Conservation (phyloP, 768 basidiomycete genomes). For the Tremella fuciformis region DNA sequence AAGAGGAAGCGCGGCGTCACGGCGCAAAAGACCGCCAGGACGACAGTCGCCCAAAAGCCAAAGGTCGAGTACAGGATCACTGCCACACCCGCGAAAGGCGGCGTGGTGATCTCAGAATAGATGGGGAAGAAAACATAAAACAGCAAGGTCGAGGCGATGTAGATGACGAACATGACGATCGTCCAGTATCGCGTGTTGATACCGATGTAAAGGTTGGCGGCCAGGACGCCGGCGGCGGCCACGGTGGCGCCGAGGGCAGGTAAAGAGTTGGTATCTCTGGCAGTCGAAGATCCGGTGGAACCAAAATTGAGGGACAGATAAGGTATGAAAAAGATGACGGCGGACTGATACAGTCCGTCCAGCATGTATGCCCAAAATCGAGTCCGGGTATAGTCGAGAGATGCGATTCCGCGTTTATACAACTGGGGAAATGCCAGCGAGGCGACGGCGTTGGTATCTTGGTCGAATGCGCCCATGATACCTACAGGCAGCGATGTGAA, state of each 20-base stretch:
- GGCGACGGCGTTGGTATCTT: conserved; percentile 85
- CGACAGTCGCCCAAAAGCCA: conserved; percentile 77
- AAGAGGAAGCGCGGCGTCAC: conserved; percentile 77
- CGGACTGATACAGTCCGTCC: conserved; percentile 91
- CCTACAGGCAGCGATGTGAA: conserved; percentile 94
- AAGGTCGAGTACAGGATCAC: conserved; percentile 70
- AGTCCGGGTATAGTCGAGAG: conserved; percentile 82
- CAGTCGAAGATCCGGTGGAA: conserved; percentile 59
- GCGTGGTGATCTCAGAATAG: conserved; percentile 75
- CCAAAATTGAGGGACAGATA: conserved; percentile 61
- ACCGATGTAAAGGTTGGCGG: conserved; percentile 86
- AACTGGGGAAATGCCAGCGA: conserved; percentile 90
- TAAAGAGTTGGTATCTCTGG: conserved; percentile 71
- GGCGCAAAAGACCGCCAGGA: conserved; percentile 67
- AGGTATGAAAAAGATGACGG: conserved; percentile 79
- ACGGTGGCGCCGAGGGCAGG: conserved; percentile 91
- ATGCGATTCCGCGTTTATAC: conserved; percentile 90
- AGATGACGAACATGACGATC: conserved; percentile 33
- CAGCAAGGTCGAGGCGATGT: conserved; percentile 47
- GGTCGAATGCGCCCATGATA: conserved; percentile 88
- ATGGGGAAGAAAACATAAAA: conserved; percentile 84
- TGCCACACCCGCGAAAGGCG: conserved; percentile 71
- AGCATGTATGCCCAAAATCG: conserved; percentile 96
- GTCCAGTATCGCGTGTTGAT: conserved; percentile 85
- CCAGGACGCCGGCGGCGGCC: conserved; percentile 77